A percentile compares a stretch with the other conserved stretches of the same genome.
Evolutionary conservation across 768 basidiomycete species (phyloP).

Genomic region (Boletus rex-veris): DNA sequence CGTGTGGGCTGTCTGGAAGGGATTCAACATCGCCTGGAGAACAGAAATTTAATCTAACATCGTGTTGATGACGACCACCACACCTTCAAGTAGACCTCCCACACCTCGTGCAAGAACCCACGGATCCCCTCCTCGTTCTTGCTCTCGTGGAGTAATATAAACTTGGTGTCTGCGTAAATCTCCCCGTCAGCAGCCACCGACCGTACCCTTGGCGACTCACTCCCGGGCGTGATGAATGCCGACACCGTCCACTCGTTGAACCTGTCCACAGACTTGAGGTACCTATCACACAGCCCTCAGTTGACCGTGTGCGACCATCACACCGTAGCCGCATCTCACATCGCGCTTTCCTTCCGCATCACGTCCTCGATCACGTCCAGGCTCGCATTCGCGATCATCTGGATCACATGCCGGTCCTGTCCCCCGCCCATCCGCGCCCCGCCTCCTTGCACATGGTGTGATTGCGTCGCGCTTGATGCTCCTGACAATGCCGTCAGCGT

Average conservation of each 20-base stretch:
- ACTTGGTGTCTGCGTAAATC: conserved; percentile 75
- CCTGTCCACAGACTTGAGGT: conserved; percentile 91
- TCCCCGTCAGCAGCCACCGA: background rate
- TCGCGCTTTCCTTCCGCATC: conserved; percentile 75
- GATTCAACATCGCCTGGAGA: conserved; percentile 81
- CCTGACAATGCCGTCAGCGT: conserved; percentile 85
- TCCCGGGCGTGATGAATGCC: conserved; percentile 91
- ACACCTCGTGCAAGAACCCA: conserved; percentile 88
- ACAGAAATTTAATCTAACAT: too few relatives aligned
- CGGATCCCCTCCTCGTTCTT: conserved; percentile 98
- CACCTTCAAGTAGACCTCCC: conserved; percentile 98
- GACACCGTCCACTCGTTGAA: conserved; percentile 99
- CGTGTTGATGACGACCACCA: background rate
- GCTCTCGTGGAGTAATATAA: conserved; percentile 88
- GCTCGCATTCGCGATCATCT: conserved; percentile 98
- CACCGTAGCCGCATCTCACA: conserved; percentile 48
- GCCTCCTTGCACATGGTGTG: conserved; percentile 57
- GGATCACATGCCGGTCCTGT: conserved; percentile 90
- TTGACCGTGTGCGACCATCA: conserved; percentile 2
- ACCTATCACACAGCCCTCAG: conserved; percentile 52
- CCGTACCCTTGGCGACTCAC: conserved; percentile 45
- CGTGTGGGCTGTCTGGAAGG: conserved; percentile 93
- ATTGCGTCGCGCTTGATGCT: conserved; percentile 70
- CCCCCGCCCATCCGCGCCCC: conserved; percentile 71
- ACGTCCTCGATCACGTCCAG: conserved; percentile 94